These are phyloP conservation scores for Cardamine resedifolia DNA, from an alignment of 345 rosid genomes.

Conservation along the genomic window DNA sequence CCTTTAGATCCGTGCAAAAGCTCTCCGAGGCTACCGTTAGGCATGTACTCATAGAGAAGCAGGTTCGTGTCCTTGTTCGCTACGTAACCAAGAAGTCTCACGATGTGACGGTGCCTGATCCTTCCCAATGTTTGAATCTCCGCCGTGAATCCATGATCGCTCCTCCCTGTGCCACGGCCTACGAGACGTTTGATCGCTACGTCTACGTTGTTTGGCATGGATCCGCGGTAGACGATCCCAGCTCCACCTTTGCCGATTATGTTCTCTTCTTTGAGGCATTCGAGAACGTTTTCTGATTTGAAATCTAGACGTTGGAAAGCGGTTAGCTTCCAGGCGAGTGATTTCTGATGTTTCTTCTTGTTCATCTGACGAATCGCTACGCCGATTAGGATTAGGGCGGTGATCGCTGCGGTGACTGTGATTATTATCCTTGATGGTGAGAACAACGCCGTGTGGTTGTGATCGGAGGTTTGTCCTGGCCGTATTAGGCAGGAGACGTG, in stretches of 20 bases:
- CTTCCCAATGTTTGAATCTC: slow-evolving; percentile 87
- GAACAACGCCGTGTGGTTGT: slow-evolving; percentile 36
- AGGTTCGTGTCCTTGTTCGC: slow-evolving; percentile 88
- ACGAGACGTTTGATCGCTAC: slow-evolving; percentile 79
- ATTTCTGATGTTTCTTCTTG: slow-evolving; percentile 49
- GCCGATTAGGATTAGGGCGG: slow-evolving; percentile 44
- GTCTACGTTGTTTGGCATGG: slow-evolving; percentile 64
- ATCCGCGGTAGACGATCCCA: slow-evolving; percentile 83
- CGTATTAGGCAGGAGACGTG: slow-evolving; percentile 45
- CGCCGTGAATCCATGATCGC: slow-evolving; percentile 85
- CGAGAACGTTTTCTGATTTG: slow-evolving; percentile 77
- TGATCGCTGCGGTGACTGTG: slow-evolving; percentile 42
- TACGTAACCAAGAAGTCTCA: slow-evolving; percentile 70
- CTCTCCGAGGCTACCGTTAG: slow-evolving; percentile 90
- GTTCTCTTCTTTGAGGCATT: slow-evolving; percentile 81
- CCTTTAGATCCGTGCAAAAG: slow-evolving; percentile 83
- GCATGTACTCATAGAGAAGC: slow-evolving; percentile 83
- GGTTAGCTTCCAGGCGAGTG: slow-evolving; percentile 75
- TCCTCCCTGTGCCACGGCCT: slow-evolving; percentile 64
- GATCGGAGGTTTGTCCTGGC: slow-evolving; percentile 32
- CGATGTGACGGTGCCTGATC: slow-evolving; percentile 84
- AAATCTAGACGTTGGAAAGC: slow-evolving; percentile 77
- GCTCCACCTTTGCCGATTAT: slow-evolving; percentile 96
- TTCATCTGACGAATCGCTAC: slow-evolving; percentile 48
- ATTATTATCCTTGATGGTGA: slow-evolving; percentile 47